phyloP scores from a whole-genome alignment of 1,284 basidiomycete species.

The Termitomyces sp. region DNA sequence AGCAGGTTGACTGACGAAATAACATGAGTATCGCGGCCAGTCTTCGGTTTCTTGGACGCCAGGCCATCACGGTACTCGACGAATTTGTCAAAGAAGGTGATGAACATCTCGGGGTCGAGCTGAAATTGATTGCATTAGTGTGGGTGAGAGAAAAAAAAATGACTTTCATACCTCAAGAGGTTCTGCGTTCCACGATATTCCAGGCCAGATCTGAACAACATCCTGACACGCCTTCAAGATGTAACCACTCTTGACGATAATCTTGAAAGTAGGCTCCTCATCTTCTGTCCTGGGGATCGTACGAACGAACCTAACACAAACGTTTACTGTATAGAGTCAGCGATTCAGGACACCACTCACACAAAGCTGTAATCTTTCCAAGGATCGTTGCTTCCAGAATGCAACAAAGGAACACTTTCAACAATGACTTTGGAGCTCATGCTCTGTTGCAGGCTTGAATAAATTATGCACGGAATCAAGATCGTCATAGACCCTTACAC shows the following conservation, averaged over 20 bases:
- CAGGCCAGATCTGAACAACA: slow-evolving; percentile 47
- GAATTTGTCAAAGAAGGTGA: slow-evolving; percentile 47
- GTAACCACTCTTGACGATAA: slow-evolving; percentile 53
- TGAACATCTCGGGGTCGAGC: slow-evolving; percentile 52
- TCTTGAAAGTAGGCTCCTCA: slow-evolving; percentile 40
- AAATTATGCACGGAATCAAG: neutral
- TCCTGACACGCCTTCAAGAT: slow-evolving; percentile 50
- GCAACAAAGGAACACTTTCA: slow-evolving; percentile 37
- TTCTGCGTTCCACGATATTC: slow-evolving; percentile 53
- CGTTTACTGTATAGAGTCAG: neutral
- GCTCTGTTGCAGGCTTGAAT: slow-evolving; percentile 29
- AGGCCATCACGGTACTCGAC: slow-evolving; percentile 37
- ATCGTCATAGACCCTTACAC: slow-evolving; percentile 24
- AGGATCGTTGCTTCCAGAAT: slow-evolving; percentile 38
- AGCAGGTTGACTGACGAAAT: slow-evolving; percentile 41
- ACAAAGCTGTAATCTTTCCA: slow-evolving; percentile 55
- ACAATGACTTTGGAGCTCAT: slow-evolving; percentile 45
- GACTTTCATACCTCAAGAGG: slow-evolving; percentile 39
- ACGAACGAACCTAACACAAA: slow-evolving; percentile 37
- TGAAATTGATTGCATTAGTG: slow-evolving; percentile 16
- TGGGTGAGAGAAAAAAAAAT: neutral
- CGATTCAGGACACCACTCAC: slow-evolving; percentile 23
- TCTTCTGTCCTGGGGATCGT: slow-evolving; percentile 36
- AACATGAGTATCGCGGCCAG: slow-evolving; percentile 36
- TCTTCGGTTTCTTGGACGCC: slow-evolving; percentile 29